Evolutionary conservation across 305 asterid genomes (phyloP), one percentile per base, ranked within the genome.

Genomic region (Fraxinus albicans): DNA sequence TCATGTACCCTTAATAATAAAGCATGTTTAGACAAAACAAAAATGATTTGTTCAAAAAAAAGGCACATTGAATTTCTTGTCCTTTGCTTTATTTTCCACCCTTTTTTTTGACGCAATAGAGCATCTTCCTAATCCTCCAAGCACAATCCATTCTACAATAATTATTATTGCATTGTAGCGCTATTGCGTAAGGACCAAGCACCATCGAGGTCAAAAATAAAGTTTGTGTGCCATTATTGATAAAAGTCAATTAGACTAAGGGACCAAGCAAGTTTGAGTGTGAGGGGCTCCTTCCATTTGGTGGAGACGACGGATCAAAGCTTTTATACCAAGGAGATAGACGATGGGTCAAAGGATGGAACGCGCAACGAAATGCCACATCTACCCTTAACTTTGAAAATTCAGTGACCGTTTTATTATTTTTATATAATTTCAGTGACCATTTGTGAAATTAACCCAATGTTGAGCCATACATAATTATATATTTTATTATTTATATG

Each of bases 1-100:
- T 63, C 36, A 36, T 83, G 87, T 81, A 23, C 84, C 87, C 88
- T 83, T 69, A 83, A 82, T 85, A 87, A 75, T 78, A 42, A 8
- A 77, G 35, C 84, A 38, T 63, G 76, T 29, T 78, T 82, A 72
- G 4, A 77, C 79, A 81, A 29, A 10, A 31, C 67, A 72, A 31
- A 83, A 83, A 10, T 80, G 2, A 80, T 80, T 76, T 86, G 77
- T 81, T 80, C 86, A 29, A 44, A n/a, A 77, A 47, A 47, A 12
- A n/a, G 55, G 55, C n/a, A 12, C 55, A 6, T n/a, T 13, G n/a
- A 47, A 80, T 77, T 25, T 6, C 69, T 65, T 44, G 21, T 31
- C 29, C 27, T 1, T 40, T 4, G 63, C 75, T 65, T 21, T 58
- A 6, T 2, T 31, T 34, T 42, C 53, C 53, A 42, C 1, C 0